Conservation (phyloP, 768 basidiomycete genomes). For the Dentipellis sp. region DNA sequence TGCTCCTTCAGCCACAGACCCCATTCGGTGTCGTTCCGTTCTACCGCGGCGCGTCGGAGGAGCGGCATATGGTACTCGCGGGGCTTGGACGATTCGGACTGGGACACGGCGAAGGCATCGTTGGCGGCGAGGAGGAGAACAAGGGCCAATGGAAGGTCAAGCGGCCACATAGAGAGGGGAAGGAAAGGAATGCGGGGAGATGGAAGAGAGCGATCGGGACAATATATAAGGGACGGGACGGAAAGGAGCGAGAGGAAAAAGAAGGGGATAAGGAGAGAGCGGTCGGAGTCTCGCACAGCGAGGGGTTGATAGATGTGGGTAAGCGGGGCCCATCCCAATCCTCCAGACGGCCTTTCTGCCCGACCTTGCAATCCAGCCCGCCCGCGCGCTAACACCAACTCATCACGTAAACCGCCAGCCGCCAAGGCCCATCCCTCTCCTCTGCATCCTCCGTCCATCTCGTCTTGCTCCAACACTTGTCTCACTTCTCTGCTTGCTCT, state of each 20-base stretch:
- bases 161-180: constrained; percentile 1
- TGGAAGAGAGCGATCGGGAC: neutral
- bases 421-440: too few relatives aligned
- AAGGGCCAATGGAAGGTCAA: constrained; percentile 10
- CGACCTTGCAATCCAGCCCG: too few relatives aligned
- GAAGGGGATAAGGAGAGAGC: too few relatives aligned
- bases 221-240: neutral
- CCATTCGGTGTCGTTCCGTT: constrained; percentile 11
- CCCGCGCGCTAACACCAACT: too few relatives aligned
- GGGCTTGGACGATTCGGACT: neutral
- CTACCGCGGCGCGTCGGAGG: constrained; percentile 8
- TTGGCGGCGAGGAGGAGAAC: constrained; percentile 12
- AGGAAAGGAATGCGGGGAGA: neutral
- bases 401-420: too few relatives aligned
- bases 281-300: neutral
- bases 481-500: too few relatives aligned
- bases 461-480: too few relatives aligned
- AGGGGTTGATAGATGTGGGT: too few relatives aligned
- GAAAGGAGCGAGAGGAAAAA: too few relatives aligned
- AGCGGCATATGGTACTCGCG: constrained; percentile 14
- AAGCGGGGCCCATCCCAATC: too few relatives aligned
- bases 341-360: too few relatives aligned
- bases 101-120: constrained; percentile 15
- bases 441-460: too few relatives aligned
- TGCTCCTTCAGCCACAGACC: constrained; percentile 18